A percentile compares a stretch with the other conserved stretches of the same genome.
Conservation (phyloP, 176 grass and related monocot species). For the Oryza australiensis region DNA sequence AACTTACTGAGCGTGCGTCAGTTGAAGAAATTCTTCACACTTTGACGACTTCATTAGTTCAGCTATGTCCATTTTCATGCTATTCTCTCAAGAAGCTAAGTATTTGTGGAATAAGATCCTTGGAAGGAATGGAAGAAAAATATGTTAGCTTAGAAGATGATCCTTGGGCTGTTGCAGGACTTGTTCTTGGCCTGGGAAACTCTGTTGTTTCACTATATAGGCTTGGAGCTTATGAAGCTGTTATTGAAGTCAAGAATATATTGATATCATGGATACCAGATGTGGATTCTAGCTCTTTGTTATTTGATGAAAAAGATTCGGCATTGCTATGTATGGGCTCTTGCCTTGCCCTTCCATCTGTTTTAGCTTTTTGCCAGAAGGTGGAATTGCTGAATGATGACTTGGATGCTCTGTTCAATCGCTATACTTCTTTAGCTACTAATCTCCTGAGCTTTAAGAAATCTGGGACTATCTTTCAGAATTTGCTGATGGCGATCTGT, state of each 20-base stretch:
- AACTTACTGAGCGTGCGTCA: constrained; percentile 53
- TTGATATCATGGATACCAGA: constrained; percentile 77
- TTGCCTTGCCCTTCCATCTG: constrained; percentile 77
- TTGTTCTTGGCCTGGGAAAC: constrained; percentile 74
- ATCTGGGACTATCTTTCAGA: constrained; percentile 66
- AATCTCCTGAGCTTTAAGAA: constrained; percentile 66
- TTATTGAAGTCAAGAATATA: constrained; percentile 77
- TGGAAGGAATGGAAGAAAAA: constrained; percentile 50
- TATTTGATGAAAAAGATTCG: constrained; percentile 55
- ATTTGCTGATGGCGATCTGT: constrained; percentile 81
- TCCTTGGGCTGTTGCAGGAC: constrained; percentile 80
- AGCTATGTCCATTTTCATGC: constrained; percentile 58
- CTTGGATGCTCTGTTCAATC: constrained; percentile 65
- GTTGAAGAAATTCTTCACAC: constrained; percentile 61
- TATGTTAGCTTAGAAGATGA: constrained; percentile 67
- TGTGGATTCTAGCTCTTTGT: constrained; percentile 37
- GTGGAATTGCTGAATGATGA: constrained; percentile 70
- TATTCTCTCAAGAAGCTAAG: constrained; percentile 63
- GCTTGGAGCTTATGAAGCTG: constrained; percentile 61
- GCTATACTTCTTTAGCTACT: constrained; percentile 69
- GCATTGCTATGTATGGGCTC: constrained; percentile 69
- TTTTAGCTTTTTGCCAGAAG: constrained; percentile 80
- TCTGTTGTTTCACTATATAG: constrained; percentile 73
- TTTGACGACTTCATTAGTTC: constrained; percentile 50
- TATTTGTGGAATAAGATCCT: constrained; percentile 38